phyloP scores from a whole-genome alignment of 441 rosid genomes.

The Populus hybrid region DNA sequence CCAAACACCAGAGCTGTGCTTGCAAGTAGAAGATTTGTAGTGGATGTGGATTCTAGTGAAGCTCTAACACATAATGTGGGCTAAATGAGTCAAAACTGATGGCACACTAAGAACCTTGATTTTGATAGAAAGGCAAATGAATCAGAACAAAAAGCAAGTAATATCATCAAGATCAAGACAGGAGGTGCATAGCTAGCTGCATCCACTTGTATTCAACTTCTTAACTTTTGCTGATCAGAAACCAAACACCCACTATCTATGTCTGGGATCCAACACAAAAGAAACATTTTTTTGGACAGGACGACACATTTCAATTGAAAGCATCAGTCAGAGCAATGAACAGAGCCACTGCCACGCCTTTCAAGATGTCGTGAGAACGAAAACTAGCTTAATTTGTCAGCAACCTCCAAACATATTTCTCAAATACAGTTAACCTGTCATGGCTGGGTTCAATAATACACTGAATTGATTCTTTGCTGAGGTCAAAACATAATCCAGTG shows the following conservation, averaged over 20 bases:
- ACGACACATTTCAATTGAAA: conserved; percentile 17
- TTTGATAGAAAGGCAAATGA: conserved; percentile 70
- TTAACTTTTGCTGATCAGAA: conserved; percentile 53
- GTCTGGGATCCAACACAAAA: conserved; percentile 46
- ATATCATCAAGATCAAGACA: conserved; percentile 37
- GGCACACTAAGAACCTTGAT: conserved; percentile 42
- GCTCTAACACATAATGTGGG: neutral
- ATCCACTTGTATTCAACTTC: conserved; percentile 64
- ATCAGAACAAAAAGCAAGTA: conserved; percentile 60
- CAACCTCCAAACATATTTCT: conserved; percentile 39
- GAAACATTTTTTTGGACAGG: conserved; percentile 25
- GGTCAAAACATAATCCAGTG: conserved; percentile 42
- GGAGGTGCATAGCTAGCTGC: conserved; percentile 34
- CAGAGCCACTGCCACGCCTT: conserved; percentile 9
- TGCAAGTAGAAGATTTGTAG: neutral
- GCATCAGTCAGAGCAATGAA: conserved; percentile 26
- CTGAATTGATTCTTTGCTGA: conserved; percentile 28
- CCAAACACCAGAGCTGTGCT: neutral
- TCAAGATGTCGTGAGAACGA: conserved; percentile 21
- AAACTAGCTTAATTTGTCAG: conserved; percentile 45
- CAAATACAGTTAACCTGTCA: conserved; percentile 36
- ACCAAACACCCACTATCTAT: conserved; percentile 61
- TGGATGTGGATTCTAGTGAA: neutral
- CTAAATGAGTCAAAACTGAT: conserved; percentile 36
- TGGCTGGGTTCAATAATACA: conserved; percentile 45